phyloP scores from a whole-genome alignment of 179 eudicot species.

The Nepenthes alata region DNA sequence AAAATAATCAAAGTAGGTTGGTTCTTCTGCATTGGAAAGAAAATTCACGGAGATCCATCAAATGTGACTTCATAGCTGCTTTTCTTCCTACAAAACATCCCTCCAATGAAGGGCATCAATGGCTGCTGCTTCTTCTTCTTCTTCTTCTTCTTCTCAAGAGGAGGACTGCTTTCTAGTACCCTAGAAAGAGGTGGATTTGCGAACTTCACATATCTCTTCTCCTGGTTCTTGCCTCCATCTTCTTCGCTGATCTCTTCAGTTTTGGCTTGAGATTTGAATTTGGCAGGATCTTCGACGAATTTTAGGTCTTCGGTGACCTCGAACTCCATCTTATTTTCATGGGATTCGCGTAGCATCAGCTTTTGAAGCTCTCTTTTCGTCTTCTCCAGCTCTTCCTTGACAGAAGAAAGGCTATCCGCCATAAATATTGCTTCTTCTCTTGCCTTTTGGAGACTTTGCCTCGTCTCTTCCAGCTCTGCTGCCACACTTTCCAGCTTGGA shows the following conservation, averaged over 20 bases:
- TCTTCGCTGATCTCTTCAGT: too few species aligned
- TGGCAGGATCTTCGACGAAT: too few species aligned
- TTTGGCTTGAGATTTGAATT: too few species aligned
- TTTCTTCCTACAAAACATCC: slow-evolving; percentile 47
- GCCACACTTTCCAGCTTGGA: slow-evolving; percentile 19
- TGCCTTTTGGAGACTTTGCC: slow-evolving; percentile 47
- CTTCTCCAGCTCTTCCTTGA: slow-evolving; percentile 58
- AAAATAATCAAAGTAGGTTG: too few species aligned
- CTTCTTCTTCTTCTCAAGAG: slow-evolving; percentile 24
- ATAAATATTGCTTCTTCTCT: slow-evolving; percentile 47
- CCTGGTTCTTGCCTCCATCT: slow-evolving; percentile 28
- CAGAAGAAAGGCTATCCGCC: slow-evolving; percentile 43
- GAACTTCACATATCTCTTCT: slow-evolving; percentile 63
- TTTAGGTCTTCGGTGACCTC: too few species aligned
- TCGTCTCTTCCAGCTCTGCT: slow-evolving; percentile 56
- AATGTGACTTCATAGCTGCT: slow-evolving; percentile 1
- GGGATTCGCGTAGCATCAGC: slow-evolving; percentile 25
- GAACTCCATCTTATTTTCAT: slow-evolving; percentile 1
- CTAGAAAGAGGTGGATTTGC: slow-evolving; percentile 39
- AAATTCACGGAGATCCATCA: too few species aligned
- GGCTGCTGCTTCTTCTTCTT: slow-evolving; percentile 27
- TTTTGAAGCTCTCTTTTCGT: slow-evolving; percentile 56
- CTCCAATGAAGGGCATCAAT: slow-evolving; percentile 50
- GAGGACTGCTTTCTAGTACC: slow-evolving; percentile 52
- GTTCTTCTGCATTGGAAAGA: too few species aligned